Base-by-base conservation (phyloP, 2,329 filamentous ascomycete genomes). In the Sporothrix schenckii region DNA sequence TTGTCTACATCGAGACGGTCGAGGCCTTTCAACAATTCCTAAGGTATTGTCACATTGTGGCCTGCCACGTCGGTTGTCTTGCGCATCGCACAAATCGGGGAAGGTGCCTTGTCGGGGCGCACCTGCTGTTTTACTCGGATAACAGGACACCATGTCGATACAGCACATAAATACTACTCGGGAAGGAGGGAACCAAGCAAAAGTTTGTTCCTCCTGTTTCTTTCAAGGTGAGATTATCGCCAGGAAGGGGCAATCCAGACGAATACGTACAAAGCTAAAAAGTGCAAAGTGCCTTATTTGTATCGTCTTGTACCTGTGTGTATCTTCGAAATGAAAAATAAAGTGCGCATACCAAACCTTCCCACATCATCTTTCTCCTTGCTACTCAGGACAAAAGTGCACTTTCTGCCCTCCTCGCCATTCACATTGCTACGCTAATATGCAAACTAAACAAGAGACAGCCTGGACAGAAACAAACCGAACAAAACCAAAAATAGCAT, bases 41-140 rank as follows among this genome's bases (percentile, higher is more conserved):
- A 71, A 68, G 72, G 72, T 72, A 72, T 73, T 68, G 72, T 74
- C 72, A 71, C 71, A 9, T 72, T 74, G 19, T 58, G 47, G 7
- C 10, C 30, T 47, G 58, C 58, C 58, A 63, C 58, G 58, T 63
- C 58, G 27, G 58, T 63, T 47, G 58, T 21, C 13, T 61, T 5
- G n/a, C 21, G 6, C 41, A 63, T 61, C 39, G 58, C 21, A 63
- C 58, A 47, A 24, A 63, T 24, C 39, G 21, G 58, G 58, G 39
- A 47, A 3, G 39, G 19, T 63, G 39, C 39, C 58, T 19, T 11
- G n/a, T 24, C 39, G 21, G 39, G 58, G 58, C 58, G 58, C 39
- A 63, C 39, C 58, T 63, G 39, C 58, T 47, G 21, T 63, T 63
- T 44, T 61, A 34, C 19, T 60, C 30, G 34, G 56, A 60, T 34